A percentile compares a stretch with the other conserved stretches of the same genome.
These are phyloP conservation scores for Colletotrichum sansevieriae DNA, from an alignment of 2,329 filamentous ascomycete species.

Conservation along the genomic window DNA sequence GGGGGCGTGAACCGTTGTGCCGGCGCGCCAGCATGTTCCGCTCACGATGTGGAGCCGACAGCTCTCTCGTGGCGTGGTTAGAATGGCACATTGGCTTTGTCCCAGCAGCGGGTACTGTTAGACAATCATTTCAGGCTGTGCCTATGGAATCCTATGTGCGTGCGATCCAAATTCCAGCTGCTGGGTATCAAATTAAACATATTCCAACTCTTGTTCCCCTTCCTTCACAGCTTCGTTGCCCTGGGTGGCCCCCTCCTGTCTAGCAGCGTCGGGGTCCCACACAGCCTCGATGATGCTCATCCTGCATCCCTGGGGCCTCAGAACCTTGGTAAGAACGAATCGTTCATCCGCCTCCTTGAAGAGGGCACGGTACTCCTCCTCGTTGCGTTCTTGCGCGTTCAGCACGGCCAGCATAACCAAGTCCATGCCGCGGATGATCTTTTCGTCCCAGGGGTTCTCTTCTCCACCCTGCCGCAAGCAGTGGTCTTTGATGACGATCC, in stretches of 20 bases:
- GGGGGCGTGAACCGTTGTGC: too few relatives aligned
- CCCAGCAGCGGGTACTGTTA: background rate
- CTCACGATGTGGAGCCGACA: conserved; percentile 20
- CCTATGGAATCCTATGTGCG: too few relatives aligned
- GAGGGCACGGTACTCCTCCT: conserved; percentile 59
- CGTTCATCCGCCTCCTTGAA: conserved; percentile 58
- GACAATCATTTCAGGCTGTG: too few relatives aligned
- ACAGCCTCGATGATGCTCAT: conserved; percentile 65
- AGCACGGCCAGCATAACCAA: conserved; percentile 65
- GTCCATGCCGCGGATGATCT: conserved; percentile 63
- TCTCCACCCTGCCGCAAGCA: conserved; percentile 56
- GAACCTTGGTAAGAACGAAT: conserved; percentile 60
- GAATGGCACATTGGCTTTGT: background rate
- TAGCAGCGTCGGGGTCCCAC: conserved; percentile 53
- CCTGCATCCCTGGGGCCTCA: conserved; percentile 55
- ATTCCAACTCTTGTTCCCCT: background rate
- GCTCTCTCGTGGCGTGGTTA: background rate
- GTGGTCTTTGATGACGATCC: conserved; percentile 43
- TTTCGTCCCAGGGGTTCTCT: conserved; percentile 61
- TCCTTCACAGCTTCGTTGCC: background rate
- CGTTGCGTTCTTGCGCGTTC: conserved; percentile 64
- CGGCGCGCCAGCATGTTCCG: background rate
- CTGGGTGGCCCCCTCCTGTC: conserved; percentile 24
- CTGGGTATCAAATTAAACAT: background rate
- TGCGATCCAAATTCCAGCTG: background rate